Evolutionary conservation across 306 rosid genomes (phyloP), one percentile per base, ranked within the genome.

Genomic region (Amphicarpaea edgeworthii): DNA sequence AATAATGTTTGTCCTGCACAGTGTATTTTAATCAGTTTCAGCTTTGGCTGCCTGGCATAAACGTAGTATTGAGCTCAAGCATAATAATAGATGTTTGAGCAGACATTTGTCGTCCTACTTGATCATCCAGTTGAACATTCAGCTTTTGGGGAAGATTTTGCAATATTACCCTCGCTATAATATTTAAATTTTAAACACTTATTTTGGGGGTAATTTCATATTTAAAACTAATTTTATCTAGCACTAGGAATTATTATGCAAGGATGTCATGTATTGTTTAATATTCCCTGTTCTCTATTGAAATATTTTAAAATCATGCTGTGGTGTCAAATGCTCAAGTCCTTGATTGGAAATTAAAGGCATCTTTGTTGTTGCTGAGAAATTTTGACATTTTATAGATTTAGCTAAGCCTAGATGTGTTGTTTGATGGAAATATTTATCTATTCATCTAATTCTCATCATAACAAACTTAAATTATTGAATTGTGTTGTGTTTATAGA

Each of bases 401-500:
- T 62, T 64, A 50, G 17, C 26, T 19, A 46, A 26, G 68, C 70
- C 41, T 51, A 63, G 30, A 46, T 43, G 19, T 78, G 63, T 69
- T 42, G 74, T 73, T 69, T 68, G 42, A 51, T 72, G 15, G 61
- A 49, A 72, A 45, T 70, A 12, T 43, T 42, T 16, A 24, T 73
- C 24, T 68, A 53, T 73, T 67, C 45, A 58, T 81, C 30, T 46
- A 53, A 37, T 76, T 68, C 46, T 16, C 50, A 10, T 74, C 54
- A 26, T 43, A 46, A 45, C 68, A 38, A 70, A 72, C 50, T 43
- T 76, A 30, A 63, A 71, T 81, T 41, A 23, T 81, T 46, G 23
- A 71, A 28, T 55, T 76, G 63, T 78, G 45, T 32, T 41, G 82
- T 68, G 45, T 77, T 38, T 82, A 37, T 82, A 92, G 98, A 79